These are phyloP conservation scores for Coix lacrymajobi DNA, from an alignment of 176 grass and related monocot species.

Conservation along the genomic window DNA sequence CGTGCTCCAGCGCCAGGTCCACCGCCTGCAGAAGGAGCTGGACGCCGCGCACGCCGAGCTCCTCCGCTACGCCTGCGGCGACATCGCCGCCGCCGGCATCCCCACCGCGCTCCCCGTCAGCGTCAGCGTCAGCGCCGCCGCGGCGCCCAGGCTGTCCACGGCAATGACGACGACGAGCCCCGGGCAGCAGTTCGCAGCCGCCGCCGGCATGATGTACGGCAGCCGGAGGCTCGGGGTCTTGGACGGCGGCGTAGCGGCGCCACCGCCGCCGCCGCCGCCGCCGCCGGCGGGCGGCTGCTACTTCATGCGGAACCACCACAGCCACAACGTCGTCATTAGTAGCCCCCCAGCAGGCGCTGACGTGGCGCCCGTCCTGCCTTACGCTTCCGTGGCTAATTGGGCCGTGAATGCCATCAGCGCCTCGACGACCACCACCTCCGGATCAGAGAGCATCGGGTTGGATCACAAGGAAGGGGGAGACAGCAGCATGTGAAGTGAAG, in stretches of 20 bases:
- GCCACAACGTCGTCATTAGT: neutral
- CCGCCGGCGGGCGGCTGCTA: constrained; percentile 23
- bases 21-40: constrained; percentile 79
- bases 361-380: constrained; percentile 35
- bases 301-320: constrained; percentile 35
- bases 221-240: constrained; percentile 34
- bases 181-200: constrained; percentile 16
- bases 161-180: constrained; percentile 44
- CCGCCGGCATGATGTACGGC: constrained; percentile 41
- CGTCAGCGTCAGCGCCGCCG: neutral
- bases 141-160: constrained; percentile 16
- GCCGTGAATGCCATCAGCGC: constrained; percentile 41
- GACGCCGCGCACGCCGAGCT: constrained; percentile 66
- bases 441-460: constrained; percentile 55
- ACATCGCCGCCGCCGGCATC: constrained; percentile 20
- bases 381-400: constrained; percentile 53
- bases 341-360: constrained; percentile 11
- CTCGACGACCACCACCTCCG: constrained; percentile 42
- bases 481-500: constrained; percentile 49
- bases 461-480: constrained; percentile 70
- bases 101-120: constrained; percentile 44
- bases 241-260: neutral
- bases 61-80: constrained; percentile 69
- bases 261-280: neutral
- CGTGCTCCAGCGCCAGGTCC: constrained; percentile 71